Conservation (phyloP, 129 eudicot species). For the Logfia minima region DNA sequence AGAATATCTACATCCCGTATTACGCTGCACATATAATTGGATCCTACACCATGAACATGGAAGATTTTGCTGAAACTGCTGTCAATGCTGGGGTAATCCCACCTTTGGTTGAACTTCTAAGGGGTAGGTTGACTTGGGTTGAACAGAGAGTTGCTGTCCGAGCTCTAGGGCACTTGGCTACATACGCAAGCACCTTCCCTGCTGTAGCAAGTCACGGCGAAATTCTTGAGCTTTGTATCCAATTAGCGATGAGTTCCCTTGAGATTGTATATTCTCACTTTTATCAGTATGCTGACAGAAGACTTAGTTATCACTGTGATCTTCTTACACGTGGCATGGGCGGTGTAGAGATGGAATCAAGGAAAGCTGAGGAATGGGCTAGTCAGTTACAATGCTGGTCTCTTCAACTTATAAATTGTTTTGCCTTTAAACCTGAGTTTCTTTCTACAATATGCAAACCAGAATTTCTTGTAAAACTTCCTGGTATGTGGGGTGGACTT, state of each 20-base stretch:
- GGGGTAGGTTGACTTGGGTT: slow-evolving; percentile 97
- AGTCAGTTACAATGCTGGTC: slow-evolving; percentile 99
- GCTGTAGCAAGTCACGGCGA: slow-evolving; percentile 87
- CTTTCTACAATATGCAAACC: slow-evolving; percentile 79
- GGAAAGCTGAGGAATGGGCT: slow-evolving; percentile 99
- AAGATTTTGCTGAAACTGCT: slow-evolving; percentile 85
- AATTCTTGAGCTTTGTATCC: slow-evolving; percentile 89
- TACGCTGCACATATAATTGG: slow-evolving; percentile 98
- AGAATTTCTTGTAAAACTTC: slow-evolving; percentile 80
- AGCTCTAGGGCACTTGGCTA: slow-evolving; percentile 94
- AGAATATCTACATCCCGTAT: slow-evolving; percentile 90
- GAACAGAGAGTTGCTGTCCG: slow-evolving; percentile 97
- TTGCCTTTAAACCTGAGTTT: slow-evolving; percentile 90
- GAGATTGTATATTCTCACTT: slow-evolving; percentile 95
- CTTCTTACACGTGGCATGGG: slow-evolving; percentile 99
- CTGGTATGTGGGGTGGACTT: slow-evolving; percentile 99
- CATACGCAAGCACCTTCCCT: slow-evolving; percentile 81
- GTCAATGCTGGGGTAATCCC: slow-evolving; percentile 91
- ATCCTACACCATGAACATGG: slow-evolving; percentile 98
- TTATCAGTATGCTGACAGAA: slow-evolving; percentile 79
- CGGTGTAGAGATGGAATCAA: slow-evolving; percentile 97
- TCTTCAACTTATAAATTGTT: slow-evolving; percentile 93
- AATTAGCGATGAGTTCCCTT: slow-evolving; percentile 88
- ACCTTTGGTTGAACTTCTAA: slow-evolving; percentile 84
- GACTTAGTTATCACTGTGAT: slow-evolving; percentile 92